These are phyloP conservation scores for Cyphellophora europaea DNA, from an alignment of 2,329 filamentous ascomycete species.

Conservation along the genomic window DNA sequence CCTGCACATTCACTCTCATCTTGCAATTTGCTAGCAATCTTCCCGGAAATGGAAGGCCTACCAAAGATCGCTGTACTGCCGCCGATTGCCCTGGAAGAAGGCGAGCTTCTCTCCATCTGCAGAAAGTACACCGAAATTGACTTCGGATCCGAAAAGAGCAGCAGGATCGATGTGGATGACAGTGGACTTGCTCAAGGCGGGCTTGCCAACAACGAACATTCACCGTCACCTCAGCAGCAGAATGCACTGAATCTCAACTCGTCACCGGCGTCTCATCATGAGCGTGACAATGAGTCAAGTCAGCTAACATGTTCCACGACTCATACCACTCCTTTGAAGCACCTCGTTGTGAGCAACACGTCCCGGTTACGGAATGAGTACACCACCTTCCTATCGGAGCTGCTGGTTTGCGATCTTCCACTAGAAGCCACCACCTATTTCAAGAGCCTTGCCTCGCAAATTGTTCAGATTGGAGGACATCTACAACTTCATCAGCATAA, in stretches of 20 bases:
- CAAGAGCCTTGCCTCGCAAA: conserved; percentile 5
- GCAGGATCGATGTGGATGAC: too few species aligned
- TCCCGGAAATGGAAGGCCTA: too few species aligned
- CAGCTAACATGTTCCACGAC: conserved; percentile 8
- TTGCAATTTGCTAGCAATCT: too few species aligned
- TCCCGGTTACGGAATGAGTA: background rate
- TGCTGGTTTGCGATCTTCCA: conserved; percentile 9
- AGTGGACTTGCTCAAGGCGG: too few species aligned
- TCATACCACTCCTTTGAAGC: conserved; percentile 10
- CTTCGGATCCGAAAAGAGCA: conserved; percentile 9
- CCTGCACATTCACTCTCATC: too few species aligned
- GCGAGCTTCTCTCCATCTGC: conserved; percentile 8
- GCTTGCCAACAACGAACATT: too few species aligned
- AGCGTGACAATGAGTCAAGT: conserved; percentile 6
- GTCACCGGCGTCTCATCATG: conserved; percentile 10
- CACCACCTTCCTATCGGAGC: conserved; percentile 3
- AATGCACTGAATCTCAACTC: too few species aligned
- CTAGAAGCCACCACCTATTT: conserved; percentile 5
- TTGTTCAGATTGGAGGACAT: conserved; percentile 2
- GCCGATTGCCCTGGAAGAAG: too few species aligned
- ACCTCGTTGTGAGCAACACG: background rate
- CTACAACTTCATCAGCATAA: conserved; percentile 1
- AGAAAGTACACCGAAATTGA: conserved; percentile 16
- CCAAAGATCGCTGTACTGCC: too few species aligned
- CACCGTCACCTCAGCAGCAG: too few species aligned